Evolutionary conservation across 1,284 basidiomycete genomes (phyloP), one percentile per base, ranked within the genome.

Genomic region (Phellopilus nigrolimitatus): DNA sequence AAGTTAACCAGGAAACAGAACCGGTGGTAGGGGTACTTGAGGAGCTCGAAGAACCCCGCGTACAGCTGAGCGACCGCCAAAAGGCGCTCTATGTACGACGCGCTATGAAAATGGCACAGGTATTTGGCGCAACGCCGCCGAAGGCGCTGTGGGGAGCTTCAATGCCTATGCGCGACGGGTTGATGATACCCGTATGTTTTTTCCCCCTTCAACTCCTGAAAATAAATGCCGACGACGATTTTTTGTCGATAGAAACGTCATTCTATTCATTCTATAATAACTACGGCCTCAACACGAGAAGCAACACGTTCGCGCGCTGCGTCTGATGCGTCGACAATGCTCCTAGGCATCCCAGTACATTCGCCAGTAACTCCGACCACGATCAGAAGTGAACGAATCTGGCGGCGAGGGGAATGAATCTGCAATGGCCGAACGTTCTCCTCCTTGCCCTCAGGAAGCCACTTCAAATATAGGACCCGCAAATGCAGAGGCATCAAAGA

Each of bases 31-130:
- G 15, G 15, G 25, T 10, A 22, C 24, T 17, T 1, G 39, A 42
- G 25, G 39, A 21, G 24, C 12, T 33, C 10, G 39, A 38, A 13
- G 25, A 44, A 17, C 12, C 4, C 2, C 43, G 28, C 12, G 6
- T 38, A n/a, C 37, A 36, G 12, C n/a, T 47, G 24, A 52, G 28
- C 21, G 37, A 47, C 3, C 36, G 21, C 7, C 44, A 47, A 22
- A 31, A 41, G 37, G 24, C 52, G 17, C 21, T 54, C 19, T 50
- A 51, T 25, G 44, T 55, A 19, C 44, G 54, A 19, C 50, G 55
- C 15, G 54, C 51, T 13, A 33, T 40, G n/a, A 56, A 55, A 27
- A 56, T 56, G 47, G 34, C 47, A 15, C 28, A 42, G 7, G 47
- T 56, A 28, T 53, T 53, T 21, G 51, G 51, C 9, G 31, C 43